Evolutionary conservation across 148 eudicot genomes (phyloP).

Genomic region (Euryodendron excelsum): DNA sequence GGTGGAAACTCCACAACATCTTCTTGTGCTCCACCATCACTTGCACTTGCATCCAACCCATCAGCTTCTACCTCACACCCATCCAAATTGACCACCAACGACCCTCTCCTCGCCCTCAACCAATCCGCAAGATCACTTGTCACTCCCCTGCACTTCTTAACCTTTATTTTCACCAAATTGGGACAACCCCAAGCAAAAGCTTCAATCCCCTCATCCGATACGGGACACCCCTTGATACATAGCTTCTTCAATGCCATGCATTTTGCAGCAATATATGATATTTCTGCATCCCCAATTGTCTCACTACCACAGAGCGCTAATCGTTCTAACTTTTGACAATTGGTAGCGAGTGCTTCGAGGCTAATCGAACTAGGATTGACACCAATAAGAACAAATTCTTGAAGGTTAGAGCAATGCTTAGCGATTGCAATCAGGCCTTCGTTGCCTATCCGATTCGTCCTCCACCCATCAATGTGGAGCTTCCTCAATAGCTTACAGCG

Average conservation of each 20-base stretch:
- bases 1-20: slow-evolving; percentile 46
- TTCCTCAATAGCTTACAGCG: slow-evolving; percentile 72
- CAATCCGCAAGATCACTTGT: slow-evolving; percentile 53
- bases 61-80: slow-evolving; percentile 52
- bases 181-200: slow-evolving; percentile 80
- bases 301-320: slow-evolving; percentile 81
- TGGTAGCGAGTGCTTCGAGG: slow-evolving; percentile 53
- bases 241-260: slow-evolving; percentile 73
- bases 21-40: slow-evolving; percentile 67
- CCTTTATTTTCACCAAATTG: slow-evolving; percentile 76
- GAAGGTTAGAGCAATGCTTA: slow-evolving; percentile 54
- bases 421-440: slow-evolving; percentile 68
- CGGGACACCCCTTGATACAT: slow-evolving; percentile 74
- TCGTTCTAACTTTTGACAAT: slow-evolving; percentile 63
- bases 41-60: slow-evolving; percentile 56
- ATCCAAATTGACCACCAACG: slow-evolving; percentile 62
- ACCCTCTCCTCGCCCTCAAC: slow-evolving; percentile 54
- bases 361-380: slow-evolving; percentile 51
- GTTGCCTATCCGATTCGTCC: slow-evolving; percentile 78
- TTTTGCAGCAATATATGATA: slow-evolving; percentile 60
- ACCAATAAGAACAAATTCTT: slow-evolving; percentile 77
- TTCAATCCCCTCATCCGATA: slow-evolving; percentile 69
- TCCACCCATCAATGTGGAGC: slow-evolving; percentile 91
- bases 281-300: slow-evolving; percentile 68
- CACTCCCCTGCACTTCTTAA: slow-evolving; percentile 77